phyloP scores from a whole-genome alignment of 2,329 filamentous ascomycete genomes.

The Aspergillus vadensis region DNA sequence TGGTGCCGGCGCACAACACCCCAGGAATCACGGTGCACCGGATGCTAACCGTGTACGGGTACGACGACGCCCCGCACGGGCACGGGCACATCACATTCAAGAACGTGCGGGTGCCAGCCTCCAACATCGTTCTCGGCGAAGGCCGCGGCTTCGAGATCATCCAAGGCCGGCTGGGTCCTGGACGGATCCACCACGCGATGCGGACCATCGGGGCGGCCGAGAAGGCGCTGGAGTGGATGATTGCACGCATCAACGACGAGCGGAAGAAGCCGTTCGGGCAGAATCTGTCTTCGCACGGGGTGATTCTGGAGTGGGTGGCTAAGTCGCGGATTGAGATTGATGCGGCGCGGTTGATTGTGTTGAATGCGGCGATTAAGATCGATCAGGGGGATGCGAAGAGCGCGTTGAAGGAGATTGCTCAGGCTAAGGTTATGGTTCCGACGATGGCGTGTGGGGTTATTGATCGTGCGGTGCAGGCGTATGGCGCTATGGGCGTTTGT shows the following conservation, averaged over 20 bases:
- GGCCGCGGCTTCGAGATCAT: conserved; percentile 98
- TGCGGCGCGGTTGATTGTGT: conserved; percentile 81
- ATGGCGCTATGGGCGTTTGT: conserved; percentile 84
- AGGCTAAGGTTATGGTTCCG: conserved; percentile 92
- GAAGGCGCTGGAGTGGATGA: conserved; percentile 89
- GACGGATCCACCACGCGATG: conserved; percentile 98
- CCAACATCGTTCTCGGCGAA: conserved; percentile 86
- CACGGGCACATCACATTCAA: conserved; percentile 90
- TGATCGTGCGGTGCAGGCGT: conserved; percentile 90
- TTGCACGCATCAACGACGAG: conserved; percentile 90
- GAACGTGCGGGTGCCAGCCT: conserved; percentile 82
- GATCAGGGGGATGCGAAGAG: conserved; percentile 86
- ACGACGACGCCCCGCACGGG: conserved; percentile 96
- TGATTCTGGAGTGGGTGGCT: conserved; percentile 93
- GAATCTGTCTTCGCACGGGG: conserved; percentile 81
- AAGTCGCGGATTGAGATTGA: conserved; percentile 93
- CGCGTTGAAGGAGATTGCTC: conserved; percentile 87
- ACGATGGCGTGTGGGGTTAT: conserved; percentile 81
- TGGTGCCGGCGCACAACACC: conserved; percentile 73
- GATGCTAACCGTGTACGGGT: conserved; percentile 92
- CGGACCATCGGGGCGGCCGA: conserved; percentile 89
- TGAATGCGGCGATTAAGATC: conserved; percentile 95
- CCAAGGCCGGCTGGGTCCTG: conserved; percentile 91
- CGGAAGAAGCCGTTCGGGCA: conserved; percentile 90
- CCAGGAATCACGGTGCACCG: conserved; percentile 90